Evolutionary conservation across 2,329 filamentous ascomycete genomes (phyloP), one percentile per base, ranked within the genome.

Genomic region (Trichoderma arundinaceum): DNA sequence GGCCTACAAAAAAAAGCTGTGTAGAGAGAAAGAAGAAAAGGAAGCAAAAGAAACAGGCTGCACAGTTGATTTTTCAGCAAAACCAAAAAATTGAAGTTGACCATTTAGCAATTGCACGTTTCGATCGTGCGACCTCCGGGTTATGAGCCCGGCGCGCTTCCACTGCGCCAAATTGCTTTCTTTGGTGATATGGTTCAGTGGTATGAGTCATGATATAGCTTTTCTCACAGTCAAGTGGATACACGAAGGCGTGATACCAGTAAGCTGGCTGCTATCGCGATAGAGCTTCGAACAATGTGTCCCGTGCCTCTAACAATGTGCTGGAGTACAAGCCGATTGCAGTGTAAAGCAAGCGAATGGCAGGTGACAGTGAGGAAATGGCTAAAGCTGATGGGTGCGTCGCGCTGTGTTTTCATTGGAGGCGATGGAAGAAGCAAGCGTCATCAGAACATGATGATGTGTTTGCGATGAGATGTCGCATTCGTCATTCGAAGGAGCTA

Each of bases 21-120:
- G 13, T 22, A 13, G 1, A 32, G 54, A 28, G 17, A 17, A 33
- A 51, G 13, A 38, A 6, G 13, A 35, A 35, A 12, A 22, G 2
- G 8, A 7, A 13, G 1, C 4, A n/a, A 46, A 35, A 28, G 28
- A 19, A 54, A 7, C 2, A 35, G 35, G 9, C 12, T 7, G 6
- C 1, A 15, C 9, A 10, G 22, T 19, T 7, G 19, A 9, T 32
- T 35, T 46, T 19, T 5, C 28, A 19, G 13, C 33, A 53, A 33
- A 52, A 43, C 38, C 64, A 68, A 44, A 69, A 66, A 66, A 48
- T 54, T n/a, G 61, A 46, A 12, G 6, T 15, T 22, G 35, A 49
- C 57, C 44, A 60, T 5, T 12, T 75, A 75, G 73, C 73, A 75
- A 73, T 73, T 74, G 67, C 69, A 72, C 71, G 71, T 72, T 73